Conservation (phyloP, 2,329 filamentous ascomycete genomes). For the Knoxdaviesia proteae region DNA sequence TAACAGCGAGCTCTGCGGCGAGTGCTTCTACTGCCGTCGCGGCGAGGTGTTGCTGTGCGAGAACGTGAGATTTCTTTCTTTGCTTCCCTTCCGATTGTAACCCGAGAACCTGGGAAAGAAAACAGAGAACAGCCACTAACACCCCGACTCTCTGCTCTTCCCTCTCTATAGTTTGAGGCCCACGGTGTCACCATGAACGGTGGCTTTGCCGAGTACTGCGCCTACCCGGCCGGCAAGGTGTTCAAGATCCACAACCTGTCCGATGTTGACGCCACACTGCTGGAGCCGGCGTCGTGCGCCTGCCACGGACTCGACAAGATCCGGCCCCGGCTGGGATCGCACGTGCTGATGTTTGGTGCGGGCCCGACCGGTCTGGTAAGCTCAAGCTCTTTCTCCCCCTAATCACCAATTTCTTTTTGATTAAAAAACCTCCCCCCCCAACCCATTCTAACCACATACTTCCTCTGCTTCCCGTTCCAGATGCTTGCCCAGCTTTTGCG, state of each 20-base stretch:
- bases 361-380: constrained; percentile 43
- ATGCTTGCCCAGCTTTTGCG: constrained; percentile 40
- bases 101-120: background rate
- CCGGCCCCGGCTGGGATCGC: constrained; percentile 40
- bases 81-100: background rate
- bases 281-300: constrained; percentile 53
- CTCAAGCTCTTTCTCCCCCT: constrained; percentile 3
- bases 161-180: constrained; percentile 27
- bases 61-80: constrained; percentile 16
- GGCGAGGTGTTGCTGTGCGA: constrained; percentile 49
- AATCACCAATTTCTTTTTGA: too few species aligned
- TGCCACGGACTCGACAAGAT: constrained; percentile 51
- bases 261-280: constrained; percentile 47
- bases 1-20: constrained; percentile 45
- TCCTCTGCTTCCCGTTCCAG: constrained; percentile 5
- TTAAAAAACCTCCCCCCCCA: too few species aligned
- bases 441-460: background rate
- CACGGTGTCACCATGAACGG: constrained; percentile 49
- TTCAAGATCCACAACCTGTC: constrained; percentile 46
- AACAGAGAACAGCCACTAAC: background rate
- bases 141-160: background rate
- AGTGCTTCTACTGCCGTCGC: constrained; percentile 55
- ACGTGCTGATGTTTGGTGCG: constrained; percentile 44
- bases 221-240: constrained; percentile 30
- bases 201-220: constrained; percentile 51